Percentiles rank a stretch among this genome's conserved stretches.
phyloP scores from a whole-genome alignment of 2,329 filamentous ascomycete species.

The Alternaria angustiovoidea region DNA sequence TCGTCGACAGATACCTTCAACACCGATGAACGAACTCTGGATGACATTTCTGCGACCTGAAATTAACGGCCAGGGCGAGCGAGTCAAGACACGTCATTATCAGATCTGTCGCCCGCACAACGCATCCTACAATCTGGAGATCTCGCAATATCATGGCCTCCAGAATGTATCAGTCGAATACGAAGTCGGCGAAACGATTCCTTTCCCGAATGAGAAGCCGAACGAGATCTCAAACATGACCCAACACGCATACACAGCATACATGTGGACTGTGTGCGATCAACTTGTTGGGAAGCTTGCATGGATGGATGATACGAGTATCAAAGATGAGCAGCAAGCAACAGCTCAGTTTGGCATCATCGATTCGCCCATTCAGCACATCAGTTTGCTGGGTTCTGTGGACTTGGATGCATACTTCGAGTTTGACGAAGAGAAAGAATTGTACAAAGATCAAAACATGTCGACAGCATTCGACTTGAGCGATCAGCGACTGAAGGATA shows the following conservation, averaged over 20 bases:
- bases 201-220: background rate
- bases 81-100: slow-evolving; percentile 18
- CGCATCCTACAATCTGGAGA: background rate
- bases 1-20: background rate
- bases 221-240: slow-evolving; percentile 18
- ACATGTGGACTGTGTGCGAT: slow-evolving; percentile 26
- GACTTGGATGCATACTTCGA: background rate
- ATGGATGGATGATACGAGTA: slow-evolving; percentile 13
- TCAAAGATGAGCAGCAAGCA: background rate
- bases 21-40: background rate
- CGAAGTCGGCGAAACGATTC: background rate
- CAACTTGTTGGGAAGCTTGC: slow-evolving; percentile 22
- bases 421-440: background rate
- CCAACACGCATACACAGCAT: slow-evolving; percentile 29
- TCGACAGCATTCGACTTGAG: background rate
- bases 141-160: background rate
- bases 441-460: slow-evolving; percentile 1
- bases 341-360: slow-evolving; percentile 1
- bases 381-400: background rate
- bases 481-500: background rate
- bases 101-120: slow-evolving; percentile 21
- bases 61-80: background rate
- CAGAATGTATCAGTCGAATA: background rate
- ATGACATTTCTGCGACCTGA: slow-evolving; percentile 21
- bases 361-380: background rate